Percentiles rank a stretch among this genome's conserved stretches.
Evolutionary conservation across 139 green algal species (phyloP).

Genomic region (Gonium pectorale): DNA sequence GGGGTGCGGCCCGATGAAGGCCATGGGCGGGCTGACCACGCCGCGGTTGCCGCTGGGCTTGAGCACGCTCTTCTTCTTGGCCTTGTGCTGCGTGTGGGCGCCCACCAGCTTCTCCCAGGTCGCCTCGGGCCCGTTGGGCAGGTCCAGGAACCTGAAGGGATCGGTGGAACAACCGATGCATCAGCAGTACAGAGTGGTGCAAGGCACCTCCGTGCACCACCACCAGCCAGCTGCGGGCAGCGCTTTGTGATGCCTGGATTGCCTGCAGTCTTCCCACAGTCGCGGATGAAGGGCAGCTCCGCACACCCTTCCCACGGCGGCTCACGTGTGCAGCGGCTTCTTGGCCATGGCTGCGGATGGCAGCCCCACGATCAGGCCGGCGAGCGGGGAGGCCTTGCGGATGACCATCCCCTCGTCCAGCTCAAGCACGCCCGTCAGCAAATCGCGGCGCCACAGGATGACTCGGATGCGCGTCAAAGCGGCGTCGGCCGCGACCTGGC

Average conservation of each 20-base stretch:
- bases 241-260: no score
- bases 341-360: conserved; percentile 3
- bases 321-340: conserved; percentile 27
- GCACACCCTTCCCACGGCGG: background rate
- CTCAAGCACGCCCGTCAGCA: conserved; percentile 33
- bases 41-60: background rate
- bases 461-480: background rate
- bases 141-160: conserved; percentile 6
- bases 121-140: background rate
- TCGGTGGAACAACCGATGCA: background rate
- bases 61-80: conserved; percentile 5
- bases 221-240: no score
- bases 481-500: no score
- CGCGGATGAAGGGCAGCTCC: background rate
- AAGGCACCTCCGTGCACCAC: no score
- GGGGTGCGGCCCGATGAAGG: conserved; percentile 33
- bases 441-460: conserved; percentile 40
- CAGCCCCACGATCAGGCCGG: conserved; percentile 25
- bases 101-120: background rate
- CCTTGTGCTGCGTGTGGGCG: background rate
- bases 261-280: no score
- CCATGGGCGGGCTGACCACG: conserved; percentile 9
- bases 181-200: no score
- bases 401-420: conserved; percentile 30
- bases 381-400: background rate